phyloP scores from a whole-genome alignment of 805 yeast species.

The Starmerella apis region DNA sequence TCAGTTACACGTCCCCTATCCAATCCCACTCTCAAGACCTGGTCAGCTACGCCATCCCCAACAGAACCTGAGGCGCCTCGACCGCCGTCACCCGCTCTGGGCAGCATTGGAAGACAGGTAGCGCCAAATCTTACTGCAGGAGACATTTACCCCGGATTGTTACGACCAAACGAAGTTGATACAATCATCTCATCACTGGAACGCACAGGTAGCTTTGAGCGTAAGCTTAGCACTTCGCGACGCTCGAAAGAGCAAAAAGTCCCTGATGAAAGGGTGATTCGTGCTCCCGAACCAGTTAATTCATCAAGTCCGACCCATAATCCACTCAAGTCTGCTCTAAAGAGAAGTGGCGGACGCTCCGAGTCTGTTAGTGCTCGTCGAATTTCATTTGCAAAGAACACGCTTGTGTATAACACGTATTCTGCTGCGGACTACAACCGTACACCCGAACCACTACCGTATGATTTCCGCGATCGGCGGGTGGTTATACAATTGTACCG shows the following conservation, averaged over 20 bases:
- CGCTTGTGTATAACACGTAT: slow-evolving; percentile 76
- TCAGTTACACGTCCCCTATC: not conserved
- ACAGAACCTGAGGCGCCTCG: not conserved
- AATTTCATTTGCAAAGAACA: slow-evolving; percentile 57
- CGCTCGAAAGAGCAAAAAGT: slow-evolving; percentile 25
- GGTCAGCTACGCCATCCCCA: not conserved
- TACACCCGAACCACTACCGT: slow-evolving; percentile 84
- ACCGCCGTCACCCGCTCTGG: slow-evolving; percentile 15
- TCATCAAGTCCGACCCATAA: not conserved
- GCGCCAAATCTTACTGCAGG: slow-evolving; percentile 18
- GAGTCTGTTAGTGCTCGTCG: not conserved
- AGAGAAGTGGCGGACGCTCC: not conserved
- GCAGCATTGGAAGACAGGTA: slow-evolving; percentile 6
- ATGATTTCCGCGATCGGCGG: slow-evolving; percentile 75
- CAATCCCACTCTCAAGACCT: not conserved
- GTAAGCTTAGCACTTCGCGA: slow-evolving; percentile 27
- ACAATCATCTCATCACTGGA: slow-evolving; percentile 31
- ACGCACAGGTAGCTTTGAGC: slow-evolving; percentile 30
- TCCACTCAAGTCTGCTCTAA: slow-evolving; percentile 2
- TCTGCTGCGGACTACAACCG: slow-evolving; percentile 79
- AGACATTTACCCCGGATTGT: slow-evolving; percentile 18
- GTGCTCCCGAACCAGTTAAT: not conserved
- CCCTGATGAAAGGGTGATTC: slow-evolving; percentile 29
- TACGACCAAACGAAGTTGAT: slow-evolving; percentile 26
- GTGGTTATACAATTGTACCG: slow-evolving; percentile 73